Base-by-base conservation (phyloP, 176 grass and related monocot species). In the Bonia amplexicaulis region DNA sequence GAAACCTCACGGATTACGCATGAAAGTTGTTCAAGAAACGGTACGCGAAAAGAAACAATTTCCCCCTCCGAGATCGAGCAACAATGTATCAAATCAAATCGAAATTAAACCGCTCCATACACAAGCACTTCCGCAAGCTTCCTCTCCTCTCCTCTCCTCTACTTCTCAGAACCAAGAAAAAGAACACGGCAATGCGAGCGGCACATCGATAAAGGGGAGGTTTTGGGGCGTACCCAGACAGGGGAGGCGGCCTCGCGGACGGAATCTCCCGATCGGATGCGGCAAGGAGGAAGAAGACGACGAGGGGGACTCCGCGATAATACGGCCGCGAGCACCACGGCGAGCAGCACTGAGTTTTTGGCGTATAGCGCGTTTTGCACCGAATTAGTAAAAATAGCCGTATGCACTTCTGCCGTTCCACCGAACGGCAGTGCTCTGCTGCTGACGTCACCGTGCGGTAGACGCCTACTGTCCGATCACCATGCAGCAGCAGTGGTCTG, bases 251-350 rank as follows among this genome's bases (percentile, higher is more conserved):
- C 17, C 64, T 51, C 57, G 46, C 11, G 22, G n/a, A 22, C 16
- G 22, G 27, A 73, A 40, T 66, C 26, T 6, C 13, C 45, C 59
- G 82, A 75, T 75, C 82, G 10, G 55, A 23, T 20, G 26, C 14
- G 8, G 14, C 41, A 2, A 27, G 59, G 59, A 47, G n/a, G 10
- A 59, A 15, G 73, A 60, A 25, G 58, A 60, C 58, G 58, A 23
- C 0, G 22, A 69, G 16, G 67, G 44, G 46, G 47, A n/a, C 78
- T 74, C 83, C 33, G 35, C 74, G 37, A 29, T 46, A 49, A 78
- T 82, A 77, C 89, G 41, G 84, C 74, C 60, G 84, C 74, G 84
- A 87, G 84, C 84, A 64, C 39, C 74, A 77, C 84, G 84, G 75
- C 29, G 58, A 64, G 31, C 31, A 33, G 31, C 31, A 3, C 31